Conservation (phyloP, 768 basidiomycete genomes). For the Hebeloma cylindrosporum region DNA sequence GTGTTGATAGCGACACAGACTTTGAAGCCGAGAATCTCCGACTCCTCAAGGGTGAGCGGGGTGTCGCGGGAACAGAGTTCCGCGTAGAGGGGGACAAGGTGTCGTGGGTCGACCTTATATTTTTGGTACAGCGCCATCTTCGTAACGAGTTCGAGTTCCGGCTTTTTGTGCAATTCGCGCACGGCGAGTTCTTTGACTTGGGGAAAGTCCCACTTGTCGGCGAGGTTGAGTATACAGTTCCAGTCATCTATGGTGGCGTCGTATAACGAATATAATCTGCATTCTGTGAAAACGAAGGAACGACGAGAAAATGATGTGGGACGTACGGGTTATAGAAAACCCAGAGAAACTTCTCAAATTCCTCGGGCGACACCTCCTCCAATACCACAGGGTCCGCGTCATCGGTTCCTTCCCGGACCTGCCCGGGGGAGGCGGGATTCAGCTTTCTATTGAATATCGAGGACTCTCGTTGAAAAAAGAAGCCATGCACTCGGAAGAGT, state of each 20-base stretch:
- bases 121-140: constrained; percentile 54
- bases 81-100: constrained; percentile 57
- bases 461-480: constrained; percentile 55
- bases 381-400: constrained; percentile 46
- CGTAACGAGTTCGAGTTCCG: constrained; percentile 41
- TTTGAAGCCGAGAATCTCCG: constrained; percentile 51
- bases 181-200: constrained; percentile 59
- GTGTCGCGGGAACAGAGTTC: constrained; percentile 50
- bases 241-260: constrained; percentile 50
- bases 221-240: constrained; percentile 57
- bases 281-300: neutral
- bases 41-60: constrained; percentile 56
- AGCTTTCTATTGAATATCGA: constrained; percentile 41
- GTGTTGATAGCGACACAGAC: constrained; percentile 47
- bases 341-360: constrained; percentile 52
- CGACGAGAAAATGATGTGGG: neutral
- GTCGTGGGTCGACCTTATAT: constrained; percentile 44
- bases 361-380: constrained; percentile 36
- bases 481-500: constrained; percentile 48
- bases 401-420: constrained; percentile 32
- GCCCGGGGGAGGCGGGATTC: constrained; percentile 29
- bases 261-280: constrained; percentile 60
- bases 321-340: constrained; percentile 35
- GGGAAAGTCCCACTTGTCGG: constrained; percentile 54
- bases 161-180: constrained; percentile 53